Evolutionary conservation across 768 basidiomycete genomes (phyloP).

Genomic region (Suillus alpinus): DNA sequence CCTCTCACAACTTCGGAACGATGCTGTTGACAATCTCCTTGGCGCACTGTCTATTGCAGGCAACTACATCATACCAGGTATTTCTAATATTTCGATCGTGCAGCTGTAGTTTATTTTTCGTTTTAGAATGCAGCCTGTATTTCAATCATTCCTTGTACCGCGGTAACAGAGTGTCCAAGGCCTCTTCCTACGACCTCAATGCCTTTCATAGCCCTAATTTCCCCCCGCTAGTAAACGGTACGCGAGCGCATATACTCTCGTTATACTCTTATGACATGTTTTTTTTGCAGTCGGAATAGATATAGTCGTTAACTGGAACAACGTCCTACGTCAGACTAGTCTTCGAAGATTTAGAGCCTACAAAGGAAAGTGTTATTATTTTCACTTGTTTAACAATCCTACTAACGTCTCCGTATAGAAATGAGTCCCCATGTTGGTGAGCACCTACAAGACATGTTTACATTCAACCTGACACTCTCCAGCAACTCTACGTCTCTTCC

Average conservation of each 20-base stretch:
- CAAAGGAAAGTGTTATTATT: conserved; percentile 47
- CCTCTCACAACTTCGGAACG: conserved; percentile 86
- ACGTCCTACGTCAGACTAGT: conserved; percentile 80
- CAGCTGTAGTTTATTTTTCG: not conserved
- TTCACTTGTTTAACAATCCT: not conserved
- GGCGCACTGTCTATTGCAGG: conserved; percentile 88
- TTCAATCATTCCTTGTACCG: conserved; percentile 89
- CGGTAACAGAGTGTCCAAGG: conserved; percentile 81
- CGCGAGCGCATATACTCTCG: not conserved
- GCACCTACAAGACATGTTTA: conserved; percentile 21
- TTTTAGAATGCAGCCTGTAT: conserved; percentile 77
- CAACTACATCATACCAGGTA: conserved; percentile 88
- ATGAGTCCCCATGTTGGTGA: conserved; percentile 81
- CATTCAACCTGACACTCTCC: conserved; percentile 16
- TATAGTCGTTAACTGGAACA: conserved; percentile 85
- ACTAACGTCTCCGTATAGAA: conserved; percentile 39
- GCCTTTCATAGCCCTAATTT: conserved; percentile 89
- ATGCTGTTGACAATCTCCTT: conserved; percentile 90
- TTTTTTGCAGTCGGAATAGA: conserved; percentile 74
- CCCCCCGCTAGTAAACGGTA: conserved; percentile 76
- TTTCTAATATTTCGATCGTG: not conserved
- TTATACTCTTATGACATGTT: conserved; percentile 6
- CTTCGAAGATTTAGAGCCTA: conserved; percentile 78
- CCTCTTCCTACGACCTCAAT: conserved; percentile 77
- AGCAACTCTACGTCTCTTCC: conserved; percentile 85